phyloP scores from a whole-genome alignment of 75 land plant genomes.

The Larix kaempferi region DNA sequence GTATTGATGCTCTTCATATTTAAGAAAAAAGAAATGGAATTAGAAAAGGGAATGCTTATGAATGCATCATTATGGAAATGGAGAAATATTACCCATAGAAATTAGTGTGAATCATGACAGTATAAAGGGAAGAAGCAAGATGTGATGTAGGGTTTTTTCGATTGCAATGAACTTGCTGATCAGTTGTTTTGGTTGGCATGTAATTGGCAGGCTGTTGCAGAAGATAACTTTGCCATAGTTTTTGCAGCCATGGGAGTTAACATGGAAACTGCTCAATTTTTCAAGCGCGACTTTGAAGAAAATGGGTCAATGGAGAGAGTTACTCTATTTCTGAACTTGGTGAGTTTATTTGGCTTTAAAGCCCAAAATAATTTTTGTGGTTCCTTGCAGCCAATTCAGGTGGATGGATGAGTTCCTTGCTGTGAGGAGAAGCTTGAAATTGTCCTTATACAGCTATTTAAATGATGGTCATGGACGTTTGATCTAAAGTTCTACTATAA shows the following conservation, averaged over 20 bases:
- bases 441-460: background rate
- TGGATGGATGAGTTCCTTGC: background rate
- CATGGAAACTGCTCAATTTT: conserved; percentile 99
- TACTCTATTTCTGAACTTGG: conserved; percentile 93
- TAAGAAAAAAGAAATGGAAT: background rate
- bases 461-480: background rate
- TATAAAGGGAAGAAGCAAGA: background rate
- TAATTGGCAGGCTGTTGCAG: conserved; percentile 60
- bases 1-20: conserved; percentile 17
- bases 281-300: conserved; percentile 98
- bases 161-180: background rate
- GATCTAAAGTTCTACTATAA: background rate
- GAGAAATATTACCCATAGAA: background rate
- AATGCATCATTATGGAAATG: background rate
- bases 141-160: background rate
- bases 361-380: background rate
- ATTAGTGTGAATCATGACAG: too few relatives aligned
- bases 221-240: conserved; percentile 98
- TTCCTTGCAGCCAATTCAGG: background rate
- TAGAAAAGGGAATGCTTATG: background rate
- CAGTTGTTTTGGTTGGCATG: conserved; percentile 2
- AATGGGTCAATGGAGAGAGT: conserved; percentile 99
- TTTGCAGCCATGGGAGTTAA: conserved; percentile 99
- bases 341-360: conserved; percentile 16
- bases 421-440: background rate